Evolutionary conservation across 345 rosid species (phyloP).

Genomic region (Sapria himalayana): DNA sequence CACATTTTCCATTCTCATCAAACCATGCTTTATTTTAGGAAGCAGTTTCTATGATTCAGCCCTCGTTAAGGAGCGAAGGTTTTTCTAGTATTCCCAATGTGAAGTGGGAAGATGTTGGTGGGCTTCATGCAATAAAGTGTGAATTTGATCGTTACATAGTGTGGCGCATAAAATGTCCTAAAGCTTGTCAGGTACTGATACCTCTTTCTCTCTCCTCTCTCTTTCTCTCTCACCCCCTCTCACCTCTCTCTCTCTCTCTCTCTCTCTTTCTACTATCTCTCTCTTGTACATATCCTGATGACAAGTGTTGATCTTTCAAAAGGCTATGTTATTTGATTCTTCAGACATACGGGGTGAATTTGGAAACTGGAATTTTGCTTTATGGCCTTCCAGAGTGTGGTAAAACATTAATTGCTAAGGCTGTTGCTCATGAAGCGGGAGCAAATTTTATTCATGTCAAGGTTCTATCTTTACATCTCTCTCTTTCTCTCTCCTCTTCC

Average conservation of each 20-base stretch:
- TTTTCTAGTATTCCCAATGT: constrained; percentile 68
- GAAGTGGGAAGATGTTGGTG: constrained; percentile 93
- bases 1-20: too few relatives aligned
- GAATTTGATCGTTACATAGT: constrained; percentile 57
- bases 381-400: constrained; percentile 99
- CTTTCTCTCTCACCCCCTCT: not conserved
- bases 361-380: constrained; percentile 82
- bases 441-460: constrained; percentile 91
- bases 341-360: constrained; percentile 56
- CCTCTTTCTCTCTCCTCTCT: not conserved
- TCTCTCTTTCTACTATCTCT: too few relatives aligned
- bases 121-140: constrained; percentile 43
- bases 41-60: constrained; percentile 56
- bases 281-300: too few relatives aligned
- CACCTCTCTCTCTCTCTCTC: too few relatives aligned
- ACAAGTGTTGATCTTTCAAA: not conserved
- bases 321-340: constrained; percentile 3
- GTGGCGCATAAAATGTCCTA: constrained; percentile 48
- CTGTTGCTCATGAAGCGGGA: constrained; percentile 90
- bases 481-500: not conserved
- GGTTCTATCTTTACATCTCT: constrained; percentile 15
- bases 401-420: constrained; percentile 91
- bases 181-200: constrained; percentile 40
- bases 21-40: constrained; percentile 26
- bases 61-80: constrained; percentile 79